phyloP scores from a whole-genome alignment of 129 eudicot genomes.

The Logfia minima region DNA sequence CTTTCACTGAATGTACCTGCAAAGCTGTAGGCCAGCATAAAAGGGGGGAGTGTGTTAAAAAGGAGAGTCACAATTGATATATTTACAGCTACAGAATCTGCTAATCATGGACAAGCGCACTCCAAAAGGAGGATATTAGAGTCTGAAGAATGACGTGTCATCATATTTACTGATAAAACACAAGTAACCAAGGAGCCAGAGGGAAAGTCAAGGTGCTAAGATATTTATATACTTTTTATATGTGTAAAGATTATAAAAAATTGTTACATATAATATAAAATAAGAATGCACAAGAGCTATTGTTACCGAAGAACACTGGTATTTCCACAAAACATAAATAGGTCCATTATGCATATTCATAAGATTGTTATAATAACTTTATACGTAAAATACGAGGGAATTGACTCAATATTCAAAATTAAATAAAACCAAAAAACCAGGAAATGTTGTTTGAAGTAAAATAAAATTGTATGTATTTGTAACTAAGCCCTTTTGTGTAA shows the following conservation, averaged over 20 bases:
- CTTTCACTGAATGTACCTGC: conserved; percentile 93
- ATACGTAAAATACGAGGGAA: not conserved
- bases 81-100: conserved; percentile 3
- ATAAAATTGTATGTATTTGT: not conserved
- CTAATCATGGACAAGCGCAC: not conserved
- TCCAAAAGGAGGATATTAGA: not conserved
- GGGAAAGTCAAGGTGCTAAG: not conserved
- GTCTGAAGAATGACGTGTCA: conserved; percentile 11
- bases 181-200: not conserved
- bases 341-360: not conserved
- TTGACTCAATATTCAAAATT: conserved; percentile 6
- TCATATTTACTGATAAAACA: not conserved
- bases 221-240: conserved; percentile 1
- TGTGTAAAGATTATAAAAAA: not conserved
- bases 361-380: not conserved
- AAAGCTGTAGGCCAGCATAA: conserved; percentile 57
- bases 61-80: not conserved
- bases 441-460: conserved; percentile 4
- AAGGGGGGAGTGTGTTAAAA: conserved; percentile 11
- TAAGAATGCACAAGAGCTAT: not conserved
- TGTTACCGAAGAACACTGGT: not conserved
- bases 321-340: not conserved
- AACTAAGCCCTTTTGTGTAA: not conserved
- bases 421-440: not conserved
- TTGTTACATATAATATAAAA: not conserved